phyloP scores from a whole-genome alignment of 2,329 filamentous ascomycete species.

The Proliferodiscus dingleyae region DNA sequence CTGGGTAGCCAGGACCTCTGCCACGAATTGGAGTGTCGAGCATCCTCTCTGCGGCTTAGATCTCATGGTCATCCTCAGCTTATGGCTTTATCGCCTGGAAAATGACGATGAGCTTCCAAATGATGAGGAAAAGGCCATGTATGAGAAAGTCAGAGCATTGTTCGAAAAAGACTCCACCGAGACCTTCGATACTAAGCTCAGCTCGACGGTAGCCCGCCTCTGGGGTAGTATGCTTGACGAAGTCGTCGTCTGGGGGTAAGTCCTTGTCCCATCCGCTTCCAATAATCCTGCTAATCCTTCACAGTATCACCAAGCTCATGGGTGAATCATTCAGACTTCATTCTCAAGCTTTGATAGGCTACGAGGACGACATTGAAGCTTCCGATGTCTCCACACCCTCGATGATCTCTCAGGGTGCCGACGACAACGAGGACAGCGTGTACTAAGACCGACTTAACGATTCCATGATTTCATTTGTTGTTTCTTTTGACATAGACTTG shows the following conservation, averaged over 20 bases:
- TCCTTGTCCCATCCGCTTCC: constrained; percentile 30
- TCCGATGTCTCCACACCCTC: constrained; percentile 65
- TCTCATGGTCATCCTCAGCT: constrained; percentile 92
- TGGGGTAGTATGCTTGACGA: constrained; percentile 99
- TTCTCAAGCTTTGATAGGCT: constrained; percentile 88
- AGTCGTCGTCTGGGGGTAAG: constrained; percentile 98
- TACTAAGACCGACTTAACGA: constrained; percentile 43
- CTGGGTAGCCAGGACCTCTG: constrained; percentile 96
- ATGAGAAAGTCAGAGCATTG: constrained; percentile 83
- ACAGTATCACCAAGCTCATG: constrained; percentile 87
- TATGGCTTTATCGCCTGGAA: constrained; percentile 99
- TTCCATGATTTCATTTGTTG: constrained; percentile 43
- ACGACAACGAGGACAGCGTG: constrained; percentile 61
- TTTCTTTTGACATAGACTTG: constrained; percentile 28
- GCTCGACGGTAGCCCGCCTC: constrained; percentile 88
- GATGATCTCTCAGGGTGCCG: constrained; percentile 66
- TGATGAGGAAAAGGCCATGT: constrained; percentile 81
- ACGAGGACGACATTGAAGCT: constrained; percentile 76
- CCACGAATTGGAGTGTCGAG: constrained; percentile 98
- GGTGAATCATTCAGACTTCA: constrained; percentile 97
- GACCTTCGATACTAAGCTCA: constrained; percentile 75
- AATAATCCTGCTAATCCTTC: constrained; percentile 38
- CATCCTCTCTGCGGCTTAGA: constrained; percentile 95
- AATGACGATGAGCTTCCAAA: constrained; percentile 91
- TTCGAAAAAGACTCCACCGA: constrained; percentile 90